Evolutionary conservation across 345 rosid genomes (phyloP).

Genomic region (Trapa bicornis): DNA sequence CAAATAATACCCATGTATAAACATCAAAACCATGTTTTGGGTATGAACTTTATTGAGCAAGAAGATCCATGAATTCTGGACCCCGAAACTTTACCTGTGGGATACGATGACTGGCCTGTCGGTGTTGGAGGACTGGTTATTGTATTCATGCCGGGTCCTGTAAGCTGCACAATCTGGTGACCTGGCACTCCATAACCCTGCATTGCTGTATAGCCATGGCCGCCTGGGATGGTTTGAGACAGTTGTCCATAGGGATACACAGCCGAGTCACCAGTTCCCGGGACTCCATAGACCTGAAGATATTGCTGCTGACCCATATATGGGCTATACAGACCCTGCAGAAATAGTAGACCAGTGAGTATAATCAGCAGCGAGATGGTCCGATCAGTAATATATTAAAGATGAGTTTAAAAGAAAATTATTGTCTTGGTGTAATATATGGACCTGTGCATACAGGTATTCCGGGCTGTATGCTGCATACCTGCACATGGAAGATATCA

Average conservation of each 20-base stretch:
- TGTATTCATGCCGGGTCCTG: constrained; percentile 42
- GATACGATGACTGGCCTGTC: constrained; percentile 62
- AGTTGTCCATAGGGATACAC: constrained; percentile 68
- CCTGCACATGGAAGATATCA: constrained; percentile 29
- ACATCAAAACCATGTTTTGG: no score
- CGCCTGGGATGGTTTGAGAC: constrained; percentile 51
- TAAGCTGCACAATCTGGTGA: constrained; percentile 55
- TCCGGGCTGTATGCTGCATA: constrained; percentile 70
- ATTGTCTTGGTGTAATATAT: no score
- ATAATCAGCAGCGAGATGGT: neutral
- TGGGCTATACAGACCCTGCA: constrained; percentile 68
- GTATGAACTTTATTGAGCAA: neutral
- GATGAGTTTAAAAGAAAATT: no score
- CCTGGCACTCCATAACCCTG: constrained; percentile 71
- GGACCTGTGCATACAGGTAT: constrained; percentile 70
- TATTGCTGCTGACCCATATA: constrained; percentile 78
- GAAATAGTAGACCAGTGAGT: constrained; percentile 9
- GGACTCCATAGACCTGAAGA: constrained; percentile 81
- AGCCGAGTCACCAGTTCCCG: constrained; percentile 48
- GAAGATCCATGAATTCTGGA: neutral
- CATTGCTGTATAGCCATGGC: constrained; percentile 50
- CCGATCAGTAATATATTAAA: no score
- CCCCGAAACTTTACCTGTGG: constrained; percentile 26
- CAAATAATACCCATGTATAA: neutral
- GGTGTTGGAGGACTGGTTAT: constrained; percentile 53